These are phyloP conservation scores for Clarireedia hainanense DNA, from an alignment of 2,329 filamentous ascomycete genomes.

Conservation along the genomic window DNA sequence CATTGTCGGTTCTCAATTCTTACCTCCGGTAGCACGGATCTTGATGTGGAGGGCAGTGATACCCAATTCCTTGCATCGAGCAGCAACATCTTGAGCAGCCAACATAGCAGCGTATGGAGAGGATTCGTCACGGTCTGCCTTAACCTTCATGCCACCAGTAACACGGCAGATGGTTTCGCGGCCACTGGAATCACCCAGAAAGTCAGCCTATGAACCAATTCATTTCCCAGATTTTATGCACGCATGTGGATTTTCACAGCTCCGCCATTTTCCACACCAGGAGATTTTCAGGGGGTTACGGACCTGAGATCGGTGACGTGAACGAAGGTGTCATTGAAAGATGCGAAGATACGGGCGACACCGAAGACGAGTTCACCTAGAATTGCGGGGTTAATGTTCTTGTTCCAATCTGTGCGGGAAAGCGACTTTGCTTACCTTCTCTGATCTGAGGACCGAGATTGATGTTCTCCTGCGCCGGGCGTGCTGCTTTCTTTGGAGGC, in stretches of 20 bases:
- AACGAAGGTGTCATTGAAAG: constrained; percentile 67
- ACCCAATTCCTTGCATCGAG: constrained; percentile 76
- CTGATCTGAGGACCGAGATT: constrained; percentile 93
- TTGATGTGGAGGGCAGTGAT: constrained; percentile 99
- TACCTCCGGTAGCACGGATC: constrained; percentile 98
- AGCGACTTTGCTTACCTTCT: constrained; percentile 58
- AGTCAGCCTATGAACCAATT: constrained; percentile 49
- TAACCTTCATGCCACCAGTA: constrained; percentile 99
- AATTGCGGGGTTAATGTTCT: constrained; percentile 2
- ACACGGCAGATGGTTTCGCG: constrained; percentile 99
- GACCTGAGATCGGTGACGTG: constrained; percentile 99
- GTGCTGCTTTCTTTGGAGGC: constrained; percentile 86
- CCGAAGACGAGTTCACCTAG: constrained; percentile 70
- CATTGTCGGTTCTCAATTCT: not conserved
- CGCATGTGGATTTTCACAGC: constrained; percentile 9
- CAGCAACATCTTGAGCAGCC: constrained; percentile 96
- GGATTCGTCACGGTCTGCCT: constrained; percentile 99
- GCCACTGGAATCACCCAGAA: constrained; percentile 72
- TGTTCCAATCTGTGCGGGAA: not conserved
- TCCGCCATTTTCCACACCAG: constrained; percentile 9
- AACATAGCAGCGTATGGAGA: constrained; percentile 99
- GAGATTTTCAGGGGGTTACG: constrained; percentile 33
- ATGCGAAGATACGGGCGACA: constrained; percentile 73
- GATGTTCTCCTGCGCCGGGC: constrained; percentile 92
- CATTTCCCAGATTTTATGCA: constrained; percentile 5